These are phyloP conservation scores for Cladosporium cucumerinum DNA, from an alignment of 2,329 filamentous ascomycete genomes.

Conservation along the genomic window DNA sequence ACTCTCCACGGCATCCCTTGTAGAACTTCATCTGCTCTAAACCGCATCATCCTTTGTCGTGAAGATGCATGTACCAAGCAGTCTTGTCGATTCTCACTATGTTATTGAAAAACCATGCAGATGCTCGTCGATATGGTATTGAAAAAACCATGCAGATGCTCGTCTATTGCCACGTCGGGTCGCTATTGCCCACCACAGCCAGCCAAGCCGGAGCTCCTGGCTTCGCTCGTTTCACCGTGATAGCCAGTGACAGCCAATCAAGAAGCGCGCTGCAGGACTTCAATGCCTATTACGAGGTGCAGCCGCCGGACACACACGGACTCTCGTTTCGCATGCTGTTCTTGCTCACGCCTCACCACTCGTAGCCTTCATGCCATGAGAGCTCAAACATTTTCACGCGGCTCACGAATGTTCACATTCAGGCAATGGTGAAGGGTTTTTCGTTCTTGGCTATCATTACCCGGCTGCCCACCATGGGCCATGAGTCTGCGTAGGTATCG, in stretches of 20 bases:
- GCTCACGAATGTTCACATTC: neutral
- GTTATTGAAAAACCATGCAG: neutral
- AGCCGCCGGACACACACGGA: conserved; percentile 1
- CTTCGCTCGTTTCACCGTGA: neutral
- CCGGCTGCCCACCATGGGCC: neutral
- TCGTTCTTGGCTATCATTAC: neutral
- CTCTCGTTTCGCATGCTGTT: neutral
- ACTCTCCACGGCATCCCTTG: no score
- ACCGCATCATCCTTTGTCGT: neutral
- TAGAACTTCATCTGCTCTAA: no score
- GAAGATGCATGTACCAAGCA: neutral
- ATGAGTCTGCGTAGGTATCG: neutral
- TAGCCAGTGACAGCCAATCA: conserved; percentile 9
- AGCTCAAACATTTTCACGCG: neutral
- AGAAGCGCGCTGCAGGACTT: neutral
- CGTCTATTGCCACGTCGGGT: neutral
- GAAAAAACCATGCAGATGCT: neutral
- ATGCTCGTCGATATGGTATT: neutral
- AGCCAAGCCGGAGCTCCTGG: neutral
- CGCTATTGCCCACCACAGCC: neutral
- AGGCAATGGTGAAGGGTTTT: neutral
- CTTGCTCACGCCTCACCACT: neutral
- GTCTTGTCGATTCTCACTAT: neutral
- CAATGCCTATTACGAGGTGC: neutral
- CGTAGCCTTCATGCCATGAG: neutral